These are phyloP conservation scores for Solioccasus polychromus DNA, from an alignment of 768 basidiomycete genomes.

Conservation along the genomic window DNA sequence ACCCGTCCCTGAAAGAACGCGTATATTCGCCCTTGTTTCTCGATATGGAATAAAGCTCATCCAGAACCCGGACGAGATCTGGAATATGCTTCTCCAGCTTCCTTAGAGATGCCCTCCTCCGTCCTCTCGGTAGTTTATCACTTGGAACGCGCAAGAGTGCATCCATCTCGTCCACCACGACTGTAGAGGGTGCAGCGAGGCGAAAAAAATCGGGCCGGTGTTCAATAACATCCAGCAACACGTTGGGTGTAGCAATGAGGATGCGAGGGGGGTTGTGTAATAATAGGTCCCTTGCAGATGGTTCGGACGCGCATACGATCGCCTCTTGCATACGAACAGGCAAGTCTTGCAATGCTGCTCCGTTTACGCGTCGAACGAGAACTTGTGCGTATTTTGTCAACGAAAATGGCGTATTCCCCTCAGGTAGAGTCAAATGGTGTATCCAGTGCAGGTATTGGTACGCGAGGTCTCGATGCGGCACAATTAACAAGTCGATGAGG, in stretches of 20 bases:
- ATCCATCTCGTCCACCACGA: slow-evolving; percentile 78
- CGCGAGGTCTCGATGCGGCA: slow-evolving; percentile 73
- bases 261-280: slow-evolving; percentile 55
- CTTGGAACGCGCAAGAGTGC: slow-evolving; percentile 57
- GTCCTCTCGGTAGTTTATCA: slow-evolving; percentile 36
- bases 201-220: slow-evolving; percentile 43
- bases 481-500: slow-evolving; percentile 59
- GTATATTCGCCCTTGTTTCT: slow-evolving; percentile 9
- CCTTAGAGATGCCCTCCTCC: slow-evolving; percentile 35
- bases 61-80: slow-evolving; percentile 56
- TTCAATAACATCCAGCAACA: slow-evolving; percentile 54
- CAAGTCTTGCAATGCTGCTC: slow-evolving; percentile 12
- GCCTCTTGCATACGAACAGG: slow-evolving; percentile 28
- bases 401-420: slow-evolving; percentile 30
- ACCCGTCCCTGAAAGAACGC: slow-evolving; percentile 1
- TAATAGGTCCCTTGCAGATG: slow-evolving; percentile 36
- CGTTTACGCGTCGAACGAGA: slow-evolving; percentile 52
- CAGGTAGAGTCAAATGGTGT: slow-evolving; percentile 41
- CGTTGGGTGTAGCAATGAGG: slow-evolving; percentile 71
- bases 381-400: slow-evolving; percentile 54
- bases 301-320: slow-evolving; percentile 23
- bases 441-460: slow-evolving; percentile 68
- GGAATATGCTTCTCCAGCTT: slow-evolving; percentile 54
- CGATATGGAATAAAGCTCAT: slow-evolving; percentile 48
- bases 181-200: slow-evolving; percentile 46